Evolutionary conservation across 108 stramenopile genomes (phyloP).

Genomic region (Nitzschia sp.): DNA sequence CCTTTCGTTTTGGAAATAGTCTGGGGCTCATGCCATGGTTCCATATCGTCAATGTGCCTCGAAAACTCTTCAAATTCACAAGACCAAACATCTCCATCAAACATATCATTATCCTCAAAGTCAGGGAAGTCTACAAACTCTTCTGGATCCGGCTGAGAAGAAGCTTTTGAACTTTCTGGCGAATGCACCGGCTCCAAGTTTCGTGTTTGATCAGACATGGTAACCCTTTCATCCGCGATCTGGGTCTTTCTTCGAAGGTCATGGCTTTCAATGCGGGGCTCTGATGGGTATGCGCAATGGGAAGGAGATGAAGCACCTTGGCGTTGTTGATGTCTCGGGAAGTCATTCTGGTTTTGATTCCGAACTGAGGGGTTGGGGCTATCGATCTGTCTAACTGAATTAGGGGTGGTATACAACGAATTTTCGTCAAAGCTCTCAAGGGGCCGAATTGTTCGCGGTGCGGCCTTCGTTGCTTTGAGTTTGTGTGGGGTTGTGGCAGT

Average conservation of each 20-base stretch:
- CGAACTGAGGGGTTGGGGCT: too few relatives aligned
- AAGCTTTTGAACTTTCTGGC: not conserved
- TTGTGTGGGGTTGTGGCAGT: conserved; percentile 14
- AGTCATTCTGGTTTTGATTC: too few relatives aligned
- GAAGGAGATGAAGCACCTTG: too few relatives aligned
- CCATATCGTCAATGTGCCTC: conserved; percentile 10
- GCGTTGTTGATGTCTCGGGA: too few relatives aligned
- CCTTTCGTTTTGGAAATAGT: not conserved
- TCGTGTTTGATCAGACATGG: conserved; percentile 15
- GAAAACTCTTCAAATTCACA: conserved; percentile 28
- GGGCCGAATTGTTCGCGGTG: not conserved
- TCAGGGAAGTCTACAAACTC: not conserved
- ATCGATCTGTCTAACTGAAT: conserved; percentile 17
- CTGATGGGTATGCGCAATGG: too few relatives aligned
- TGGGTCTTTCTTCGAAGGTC: too few relatives aligned
- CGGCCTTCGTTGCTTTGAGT: not conserved
- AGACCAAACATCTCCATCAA: conserved; percentile 30
- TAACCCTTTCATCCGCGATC: not conserved
- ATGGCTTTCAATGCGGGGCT: too few relatives aligned
- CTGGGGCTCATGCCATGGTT: conserved; percentile 4
- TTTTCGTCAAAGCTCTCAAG: conserved; percentile 41
- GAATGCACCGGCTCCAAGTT: not conserved
- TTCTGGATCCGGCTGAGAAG: not conserved
- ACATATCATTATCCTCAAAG: conserved; percentile 1
- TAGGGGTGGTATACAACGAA: conserved; percentile 36